A percentile compares a stretch with the other conserved stretches of the same genome.
Evolutionary conservation across 2,329 filamentous ascomycete genomes (phyloP).

Genomic region (Aspergillus japonicus): DNA sequence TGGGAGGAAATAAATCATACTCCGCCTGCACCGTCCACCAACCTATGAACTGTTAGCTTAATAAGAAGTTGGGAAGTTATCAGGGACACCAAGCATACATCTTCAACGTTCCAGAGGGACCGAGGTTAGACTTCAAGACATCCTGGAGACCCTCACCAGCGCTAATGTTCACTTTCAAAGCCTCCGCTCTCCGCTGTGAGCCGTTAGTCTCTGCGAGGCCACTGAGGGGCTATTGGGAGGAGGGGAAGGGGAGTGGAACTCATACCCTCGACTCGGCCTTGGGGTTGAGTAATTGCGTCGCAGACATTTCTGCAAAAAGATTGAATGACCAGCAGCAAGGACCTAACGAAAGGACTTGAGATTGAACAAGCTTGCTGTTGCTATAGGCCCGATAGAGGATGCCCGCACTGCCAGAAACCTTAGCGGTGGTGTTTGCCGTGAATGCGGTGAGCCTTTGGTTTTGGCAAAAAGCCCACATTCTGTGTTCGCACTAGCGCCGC

Average conservation of each 20-base stretch:
- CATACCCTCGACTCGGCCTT: slow-evolving; percentile 96
- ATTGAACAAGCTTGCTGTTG: slow-evolving; percentile 24
- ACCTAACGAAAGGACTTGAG: slow-evolving; percentile 24
- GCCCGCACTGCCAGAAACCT: slow-evolving; percentile 26
- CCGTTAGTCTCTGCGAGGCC: slow-evolving; percentile 45
- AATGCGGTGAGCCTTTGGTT: slow-evolving; percentile 38
- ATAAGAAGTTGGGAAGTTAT: slow-evolving; percentile 1
- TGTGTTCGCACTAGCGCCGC: slow-evolving; percentile 42
- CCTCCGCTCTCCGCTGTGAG: slow-evolving; percentile 86
- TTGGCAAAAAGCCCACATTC: slow-evolving; percentile 46
- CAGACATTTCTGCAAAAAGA: slow-evolving; percentile 68
- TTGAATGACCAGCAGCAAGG: slow-evolving; percentile 25
- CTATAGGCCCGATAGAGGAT: slow-evolving; percentile 22
- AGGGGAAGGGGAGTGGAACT: slow-evolving; percentile 19
- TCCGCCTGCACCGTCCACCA: slow-evolving; percentile 62
- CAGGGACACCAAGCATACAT: slow-evolving; percentile 59
- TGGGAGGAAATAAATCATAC: slow-evolving; percentile 39
- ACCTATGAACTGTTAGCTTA: slow-evolving; percentile 44
- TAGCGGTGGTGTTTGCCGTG: slow-evolving; percentile 26
- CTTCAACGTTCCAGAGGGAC: slow-evolving; percentile 91
- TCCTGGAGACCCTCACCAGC: slow-evolving; percentile 89
- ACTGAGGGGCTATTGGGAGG: slow-evolving; percentile 31
- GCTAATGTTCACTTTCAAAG: slow-evolving; percentile 92
- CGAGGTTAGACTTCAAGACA: slow-evolving; percentile 95
- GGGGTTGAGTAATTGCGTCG: slow-evolving; percentile 95